phyloP scores from a whole-genome alignment of 345 rosid genomes.

The Fremontodendron californicum region DNA sequence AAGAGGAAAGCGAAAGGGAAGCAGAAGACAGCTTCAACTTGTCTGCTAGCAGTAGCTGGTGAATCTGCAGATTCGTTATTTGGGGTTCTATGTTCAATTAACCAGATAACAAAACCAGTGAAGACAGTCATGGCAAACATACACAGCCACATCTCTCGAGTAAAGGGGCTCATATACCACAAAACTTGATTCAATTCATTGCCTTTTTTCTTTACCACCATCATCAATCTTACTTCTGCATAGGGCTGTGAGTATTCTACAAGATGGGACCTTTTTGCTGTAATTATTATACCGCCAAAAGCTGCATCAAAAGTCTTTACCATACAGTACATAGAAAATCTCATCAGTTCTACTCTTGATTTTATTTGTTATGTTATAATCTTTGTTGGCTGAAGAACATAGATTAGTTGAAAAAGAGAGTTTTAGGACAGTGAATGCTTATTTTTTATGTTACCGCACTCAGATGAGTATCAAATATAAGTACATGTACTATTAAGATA shows the following conservation, averaged over 20 bases:
- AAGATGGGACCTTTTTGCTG: neutral
- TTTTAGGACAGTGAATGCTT: too few species aligned
- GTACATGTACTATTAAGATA: too few species aligned
- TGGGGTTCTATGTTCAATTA: slow-evolving; percentile 8
- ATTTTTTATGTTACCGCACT: too few species aligned
- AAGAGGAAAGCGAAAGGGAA: neutral
- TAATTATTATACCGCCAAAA: slow-evolving; percentile 15
- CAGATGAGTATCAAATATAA: too few species aligned
- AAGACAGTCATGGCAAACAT: slow-evolving; percentile 8
- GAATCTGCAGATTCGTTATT: neutral
- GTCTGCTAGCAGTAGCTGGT: neutral
- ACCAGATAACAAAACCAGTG: slow-evolving; percentile 16
- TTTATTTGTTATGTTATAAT: too few species aligned
- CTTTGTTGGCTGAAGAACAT: too few species aligned
- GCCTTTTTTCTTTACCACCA: slow-evolving; percentile 10
- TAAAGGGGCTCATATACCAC: slow-evolving; percentile 13
- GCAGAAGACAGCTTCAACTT: slow-evolving; percentile 9
- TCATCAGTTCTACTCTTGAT: too few species aligned
- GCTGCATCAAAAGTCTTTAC: slow-evolving; percentile 12
- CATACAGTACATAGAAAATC: too few species aligned
- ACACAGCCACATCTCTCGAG: neutral
- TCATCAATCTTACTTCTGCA: neutral
- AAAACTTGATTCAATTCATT: neutral
- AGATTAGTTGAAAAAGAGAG: too few species aligned
- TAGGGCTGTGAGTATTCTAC: slow-evolving; percentile 13